Conservation (phyloP, 2,329 filamentous ascomycete species). For the Didymella segeticola region DNA sequence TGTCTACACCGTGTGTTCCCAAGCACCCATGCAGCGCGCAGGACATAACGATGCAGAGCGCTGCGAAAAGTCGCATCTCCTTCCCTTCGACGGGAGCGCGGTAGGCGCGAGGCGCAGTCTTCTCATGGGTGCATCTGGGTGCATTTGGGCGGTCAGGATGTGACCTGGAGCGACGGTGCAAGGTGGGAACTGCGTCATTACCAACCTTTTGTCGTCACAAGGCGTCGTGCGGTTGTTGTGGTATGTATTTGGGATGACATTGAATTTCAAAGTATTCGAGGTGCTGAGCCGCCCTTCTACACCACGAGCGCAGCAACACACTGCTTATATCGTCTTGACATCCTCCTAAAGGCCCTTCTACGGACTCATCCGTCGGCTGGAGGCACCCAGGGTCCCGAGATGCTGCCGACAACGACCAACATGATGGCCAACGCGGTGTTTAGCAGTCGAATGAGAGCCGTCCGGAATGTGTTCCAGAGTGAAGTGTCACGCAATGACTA, state of each 20-base stretch:
- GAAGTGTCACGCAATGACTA: slow-evolving; percentile 14
- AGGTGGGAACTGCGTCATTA: slow-evolving; percentile 23
- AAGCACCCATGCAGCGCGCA: slow-evolving; percentile 1
- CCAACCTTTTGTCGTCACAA: slow-evolving; percentile 21
- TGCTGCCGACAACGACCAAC: slow-evolving; percentile 31
- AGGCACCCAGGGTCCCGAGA: slow-evolving; percentile 31
- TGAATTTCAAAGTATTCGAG: not conserved
- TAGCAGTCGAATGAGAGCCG: slow-evolving; percentile 30
- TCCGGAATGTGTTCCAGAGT: slow-evolving; percentile 21
- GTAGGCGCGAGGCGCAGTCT: slow-evolving; percentile 22
- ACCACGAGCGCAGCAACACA: slow-evolving; percentile 21
- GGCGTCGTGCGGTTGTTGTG: slow-evolving; percentile 14
- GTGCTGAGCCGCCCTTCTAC: not conserved
- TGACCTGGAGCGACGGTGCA: slow-evolving; percentile 20
- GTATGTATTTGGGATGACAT: not conserved
- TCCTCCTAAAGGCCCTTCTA: slow-evolving; percentile 44
- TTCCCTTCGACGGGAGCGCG: not conserved
- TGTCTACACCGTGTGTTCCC: not conserved
- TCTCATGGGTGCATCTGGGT: slow-evolving; percentile 13
- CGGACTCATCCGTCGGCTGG: slow-evolving; percentile 32
- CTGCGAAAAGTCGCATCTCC: slow-evolving; percentile 18
- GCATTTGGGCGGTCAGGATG: slow-evolving; percentile 10
- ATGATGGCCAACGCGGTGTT: slow-evolving; percentile 20
- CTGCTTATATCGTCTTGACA: slow-evolving; percentile 36
- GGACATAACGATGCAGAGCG: slow-evolving; percentile 2